Conservation (phyloP, 2,329 filamentous ascomycete genomes). For the Trichophyton mentagrophytes region DNA sequence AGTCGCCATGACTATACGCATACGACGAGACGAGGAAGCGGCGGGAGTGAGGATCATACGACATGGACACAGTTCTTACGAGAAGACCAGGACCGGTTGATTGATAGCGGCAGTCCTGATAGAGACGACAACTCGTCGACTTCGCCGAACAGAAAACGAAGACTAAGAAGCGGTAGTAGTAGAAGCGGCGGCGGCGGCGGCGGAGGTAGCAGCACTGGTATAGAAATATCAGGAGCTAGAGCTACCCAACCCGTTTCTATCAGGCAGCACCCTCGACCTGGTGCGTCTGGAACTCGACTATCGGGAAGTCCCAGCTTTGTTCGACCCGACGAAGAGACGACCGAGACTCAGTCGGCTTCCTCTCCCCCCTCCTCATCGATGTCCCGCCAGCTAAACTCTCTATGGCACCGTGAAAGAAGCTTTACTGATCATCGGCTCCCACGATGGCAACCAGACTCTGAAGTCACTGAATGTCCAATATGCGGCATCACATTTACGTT, state of each 20-base stretch:
- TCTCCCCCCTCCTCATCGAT: constrained; percentile 19
- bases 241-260: neutral
- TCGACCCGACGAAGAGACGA: constrained; percentile 7
- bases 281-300: neutral
- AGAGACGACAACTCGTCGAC: neutral
- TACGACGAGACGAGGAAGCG: neutral
- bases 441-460: constrained; percentile 76
- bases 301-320: constrained; percentile 18
- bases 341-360: constrained; percentile 21
- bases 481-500: constrained; percentile 69
- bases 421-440: constrained; percentile 47
- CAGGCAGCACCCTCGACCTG: neutral
- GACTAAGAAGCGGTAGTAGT: constrained; percentile 3
- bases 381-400: constrained; percentile 14
- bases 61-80: constrained; percentile 10
- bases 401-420: constrained; percentile 18
- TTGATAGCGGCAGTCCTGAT: neutral
- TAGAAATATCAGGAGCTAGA: neutral
- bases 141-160: constrained; percentile 5
- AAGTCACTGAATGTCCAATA: constrained; percentile 73
- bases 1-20: neutral
- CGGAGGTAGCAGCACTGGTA: neutral
- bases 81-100: neutral
- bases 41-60: neutral
- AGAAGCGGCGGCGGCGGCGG: too few species aligned